phyloP scores from a whole-genome alignment of 192 early-diverging fungal genomes.

The Backusella morwellensis region DNA sequence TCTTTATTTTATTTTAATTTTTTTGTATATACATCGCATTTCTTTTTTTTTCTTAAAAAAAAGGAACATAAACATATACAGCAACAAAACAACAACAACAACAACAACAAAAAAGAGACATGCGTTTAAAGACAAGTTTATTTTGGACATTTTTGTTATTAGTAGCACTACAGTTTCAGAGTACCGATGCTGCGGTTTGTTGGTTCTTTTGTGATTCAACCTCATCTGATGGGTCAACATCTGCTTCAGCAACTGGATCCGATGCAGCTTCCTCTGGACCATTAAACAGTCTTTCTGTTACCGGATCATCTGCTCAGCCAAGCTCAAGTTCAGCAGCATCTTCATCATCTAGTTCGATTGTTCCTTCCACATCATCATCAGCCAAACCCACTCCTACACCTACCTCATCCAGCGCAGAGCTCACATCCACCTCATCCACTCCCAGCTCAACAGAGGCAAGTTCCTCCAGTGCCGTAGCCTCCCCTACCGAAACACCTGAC shows the following conservation, averaged over 20 bases:
- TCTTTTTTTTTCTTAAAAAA: neutral
- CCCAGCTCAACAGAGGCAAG: neutral
- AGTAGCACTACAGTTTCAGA: neutral
- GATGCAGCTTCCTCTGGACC: neutral
- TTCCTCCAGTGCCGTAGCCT: neutral
- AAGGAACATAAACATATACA: neutral
- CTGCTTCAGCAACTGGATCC: neutral
- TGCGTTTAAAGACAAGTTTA: constrained; percentile 1
- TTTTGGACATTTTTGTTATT: neutral
- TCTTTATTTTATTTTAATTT: neutral
- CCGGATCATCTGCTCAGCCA: neutral
- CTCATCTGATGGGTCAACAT: neutral
- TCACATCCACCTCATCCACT: neutral
- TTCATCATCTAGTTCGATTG: neutral
- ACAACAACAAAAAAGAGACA: neutral
- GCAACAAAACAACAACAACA: no score
- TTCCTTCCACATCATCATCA: neutral
- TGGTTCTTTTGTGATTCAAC: constrained; percentile 1
- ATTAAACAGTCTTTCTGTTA: neutral
- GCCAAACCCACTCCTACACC: neutral
- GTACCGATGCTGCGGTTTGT: neutral
- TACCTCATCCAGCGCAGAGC: neutral
- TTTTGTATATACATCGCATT: neutral
- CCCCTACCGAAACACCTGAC: neutral
- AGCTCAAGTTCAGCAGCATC: constrained; percentile 1